These are phyloP conservation scores for Psilocybe sp. DNA, from an alignment of 768 basidiomycete genomes.

Conservation along the genomic window DNA sequence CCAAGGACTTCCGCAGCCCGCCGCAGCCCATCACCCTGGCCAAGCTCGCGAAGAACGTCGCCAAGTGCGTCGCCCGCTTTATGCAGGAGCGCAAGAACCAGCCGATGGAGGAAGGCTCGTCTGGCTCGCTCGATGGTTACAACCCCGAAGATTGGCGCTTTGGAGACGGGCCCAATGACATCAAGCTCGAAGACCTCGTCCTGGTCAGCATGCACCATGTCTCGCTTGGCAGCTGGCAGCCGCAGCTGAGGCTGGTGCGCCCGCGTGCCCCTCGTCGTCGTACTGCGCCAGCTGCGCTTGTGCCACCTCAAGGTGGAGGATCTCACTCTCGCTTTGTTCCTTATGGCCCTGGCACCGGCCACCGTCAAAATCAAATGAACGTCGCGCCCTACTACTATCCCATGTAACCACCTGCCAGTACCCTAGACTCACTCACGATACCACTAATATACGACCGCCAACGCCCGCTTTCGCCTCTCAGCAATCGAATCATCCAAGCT, in stretches of 20 bases:
- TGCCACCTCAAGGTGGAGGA: no score
- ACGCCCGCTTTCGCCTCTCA: no score
- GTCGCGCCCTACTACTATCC: no score
- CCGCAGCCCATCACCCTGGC: constrained; percentile 74
- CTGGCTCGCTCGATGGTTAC: no score
- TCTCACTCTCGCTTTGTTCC: no score
- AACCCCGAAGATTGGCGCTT: constrained; percentile 47
- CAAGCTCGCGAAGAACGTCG: constrained; percentile 78
- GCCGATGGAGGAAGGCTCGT: constrained; percentile 52
- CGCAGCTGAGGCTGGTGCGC: constrained; percentile 60
- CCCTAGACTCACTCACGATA: no score
- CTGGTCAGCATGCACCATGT: constrained; percentile 82
- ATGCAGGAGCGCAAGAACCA: constrained; percentile 33
- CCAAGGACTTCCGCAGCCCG: constrained; percentile 75
- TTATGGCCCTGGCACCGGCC: no score
- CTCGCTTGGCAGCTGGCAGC: constrained; percentile 81
- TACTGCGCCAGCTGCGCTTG: background rate
- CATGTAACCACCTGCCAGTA: no score
- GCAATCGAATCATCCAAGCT: no score
- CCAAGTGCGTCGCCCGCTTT: constrained; percentile 72
- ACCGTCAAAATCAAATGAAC: no score
- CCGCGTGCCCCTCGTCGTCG: constrained; percentile 20
- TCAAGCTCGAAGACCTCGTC: constrained; percentile 64
- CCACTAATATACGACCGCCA: no score
- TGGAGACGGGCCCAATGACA: constrained; percentile 46